Conservation (phyloP, 805 yeast species). For the Wickerhamiella azyma region DNA sequence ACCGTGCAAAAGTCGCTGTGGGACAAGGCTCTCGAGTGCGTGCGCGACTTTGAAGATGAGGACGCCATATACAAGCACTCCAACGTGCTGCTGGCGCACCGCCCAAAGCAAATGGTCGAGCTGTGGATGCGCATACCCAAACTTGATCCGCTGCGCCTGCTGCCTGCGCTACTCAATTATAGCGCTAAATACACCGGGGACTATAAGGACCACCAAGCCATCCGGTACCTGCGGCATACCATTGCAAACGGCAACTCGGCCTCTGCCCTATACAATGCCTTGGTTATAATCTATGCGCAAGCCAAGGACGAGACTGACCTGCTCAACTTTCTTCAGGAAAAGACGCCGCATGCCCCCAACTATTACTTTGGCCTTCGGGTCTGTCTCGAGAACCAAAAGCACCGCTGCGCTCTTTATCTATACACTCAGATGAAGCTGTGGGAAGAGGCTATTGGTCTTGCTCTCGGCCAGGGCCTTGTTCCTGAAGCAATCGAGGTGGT, state of each 20-base stretch:
- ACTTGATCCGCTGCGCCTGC: conserved; percentile 46
- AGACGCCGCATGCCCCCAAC: conserved; percentile 30
- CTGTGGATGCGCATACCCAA: conserved; percentile 53
- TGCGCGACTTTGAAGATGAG: conserved; percentile 32
- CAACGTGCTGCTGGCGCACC: conserved; percentile 50
- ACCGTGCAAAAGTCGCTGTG: conserved; percentile 53
- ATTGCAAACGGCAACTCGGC: conserved; percentile 31
- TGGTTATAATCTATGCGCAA: conserved; percentile 49
- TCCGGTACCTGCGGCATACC: conserved; percentile 47
- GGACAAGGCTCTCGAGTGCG: conserved; percentile 50
- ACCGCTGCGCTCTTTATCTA: conserved; percentile 58
- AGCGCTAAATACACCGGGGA: conserved; percentile 30
- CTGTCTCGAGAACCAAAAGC: conserved; percentile 45
- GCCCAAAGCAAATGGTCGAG: conserved; percentile 57
- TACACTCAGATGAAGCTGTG: conserved; percentile 52
- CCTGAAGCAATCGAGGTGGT: conserved; percentile 48
- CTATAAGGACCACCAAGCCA: conserved; percentile 43
- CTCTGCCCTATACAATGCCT: conserved; percentile 52
- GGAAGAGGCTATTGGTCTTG: conserved; percentile 70
- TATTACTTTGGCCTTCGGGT: conserved; percentile 61
- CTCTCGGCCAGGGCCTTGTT: conserved; percentile 42
- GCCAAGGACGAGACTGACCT: conserved; percentile 36
- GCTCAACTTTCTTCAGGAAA: conserved; percentile 36
- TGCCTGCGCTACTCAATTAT: conserved; percentile 67
- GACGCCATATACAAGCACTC: conserved; percentile 51